These are phyloP conservation scores for Ophiostoma fasciatum DNA, from an alignment of 2,329 filamentous ascomycete genomes.

Conservation along the genomic window DNA sequence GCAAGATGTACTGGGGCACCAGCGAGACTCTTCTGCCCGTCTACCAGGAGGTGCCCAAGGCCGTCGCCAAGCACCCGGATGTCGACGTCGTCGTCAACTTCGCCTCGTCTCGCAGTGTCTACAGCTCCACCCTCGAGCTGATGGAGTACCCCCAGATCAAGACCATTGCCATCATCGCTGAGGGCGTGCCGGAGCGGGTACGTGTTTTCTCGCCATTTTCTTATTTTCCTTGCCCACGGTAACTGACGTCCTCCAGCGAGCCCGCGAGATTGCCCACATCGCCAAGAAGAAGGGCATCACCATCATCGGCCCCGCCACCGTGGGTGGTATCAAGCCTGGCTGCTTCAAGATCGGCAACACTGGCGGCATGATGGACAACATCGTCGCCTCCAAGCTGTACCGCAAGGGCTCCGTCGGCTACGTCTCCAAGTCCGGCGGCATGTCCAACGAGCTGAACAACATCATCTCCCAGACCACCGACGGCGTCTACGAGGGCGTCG, in stretches of 20 bases:
- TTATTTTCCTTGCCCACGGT: not conserved
- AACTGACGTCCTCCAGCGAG: constrained; percentile 46
- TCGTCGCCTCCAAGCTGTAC: constrained; percentile 99
- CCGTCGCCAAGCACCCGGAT: constrained; percentile 89
- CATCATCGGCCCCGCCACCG: constrained; percentile 95
- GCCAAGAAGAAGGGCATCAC: constrained; percentile 98
- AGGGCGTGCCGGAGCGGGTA: constrained; percentile 96
- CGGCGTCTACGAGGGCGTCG: constrained; percentile 97
- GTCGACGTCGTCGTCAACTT: constrained; percentile 99
- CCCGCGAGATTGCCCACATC: constrained; percentile 92
- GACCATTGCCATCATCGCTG: constrained; percentile 97
- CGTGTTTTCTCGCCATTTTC: constrained; percentile 21
- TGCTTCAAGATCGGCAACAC: constrained; percentile 99
- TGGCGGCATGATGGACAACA: constrained; percentile 99
- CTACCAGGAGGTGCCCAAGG: constrained; percentile 89
- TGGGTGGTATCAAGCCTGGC: constrained; percentile 98
- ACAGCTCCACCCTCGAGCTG: constrained; percentile 95
- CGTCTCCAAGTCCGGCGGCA: constrained; percentile 99
- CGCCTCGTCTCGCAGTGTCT: constrained; percentile 95
- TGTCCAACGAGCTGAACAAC: constrained; percentile 99
- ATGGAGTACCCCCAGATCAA: constrained; percentile 96
- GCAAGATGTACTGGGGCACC: constrained; percentile 99
- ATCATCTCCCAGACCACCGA: constrained; percentile 93
- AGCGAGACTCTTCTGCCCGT: constrained; percentile 97
- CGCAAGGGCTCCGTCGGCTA: constrained; percentile 97